Base-by-base conservation (phyloP, 805 yeast genomes). In the Candida anglica region DNA sequence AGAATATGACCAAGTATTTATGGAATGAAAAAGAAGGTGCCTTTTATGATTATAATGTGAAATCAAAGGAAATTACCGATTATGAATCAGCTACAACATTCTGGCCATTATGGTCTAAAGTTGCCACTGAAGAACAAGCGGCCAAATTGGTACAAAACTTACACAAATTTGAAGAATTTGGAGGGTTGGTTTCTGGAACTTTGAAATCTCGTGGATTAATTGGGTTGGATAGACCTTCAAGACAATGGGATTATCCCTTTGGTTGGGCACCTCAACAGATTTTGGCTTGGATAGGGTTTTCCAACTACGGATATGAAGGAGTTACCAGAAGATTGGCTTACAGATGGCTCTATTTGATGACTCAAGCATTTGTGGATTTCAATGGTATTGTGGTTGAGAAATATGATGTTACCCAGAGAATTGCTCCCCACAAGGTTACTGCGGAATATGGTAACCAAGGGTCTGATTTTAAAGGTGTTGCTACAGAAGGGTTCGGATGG, bases 211-310 rank as follows among this genome's bases (percentile, higher is more conserved):
- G 95, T 44, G 94, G 96, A 25, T 75, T 70, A 17, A 62, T 86
- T 23, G 76, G 81, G 1, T 58, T 84, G 13, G 69, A 75, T 27
- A 68, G 87, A 48, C 96, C 95, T n/a, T 77, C 82, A 9, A 71
- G 98, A 56, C 98, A 91, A 61, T 91, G 98, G 98, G 98, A 91
- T 57, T 93, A 82, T 57, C 98, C 98, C 2, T 86, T 66, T 52
- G 98, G 98, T 2, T 91, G 98, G 98, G 96, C 98, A 0, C 98
- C 98, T 3, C 98, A 93, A 55, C 98, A 91, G 59, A 86, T 91
- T 13, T 57, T 91, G 35, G 91, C 95, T 1, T 91, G 98, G 98
- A 75, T 74, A 28, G 98, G 97, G 0, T 67, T 91, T 21, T 47
- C 56, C 19, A 73, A 79, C 34, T 93, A 91, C 53, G 93, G 89